Percentiles rank a stretch among this genome's conserved stretches.
Conservation (phyloP, 164 flowering plant genomes). For the Chloranthus sessilifolius region DNA sequence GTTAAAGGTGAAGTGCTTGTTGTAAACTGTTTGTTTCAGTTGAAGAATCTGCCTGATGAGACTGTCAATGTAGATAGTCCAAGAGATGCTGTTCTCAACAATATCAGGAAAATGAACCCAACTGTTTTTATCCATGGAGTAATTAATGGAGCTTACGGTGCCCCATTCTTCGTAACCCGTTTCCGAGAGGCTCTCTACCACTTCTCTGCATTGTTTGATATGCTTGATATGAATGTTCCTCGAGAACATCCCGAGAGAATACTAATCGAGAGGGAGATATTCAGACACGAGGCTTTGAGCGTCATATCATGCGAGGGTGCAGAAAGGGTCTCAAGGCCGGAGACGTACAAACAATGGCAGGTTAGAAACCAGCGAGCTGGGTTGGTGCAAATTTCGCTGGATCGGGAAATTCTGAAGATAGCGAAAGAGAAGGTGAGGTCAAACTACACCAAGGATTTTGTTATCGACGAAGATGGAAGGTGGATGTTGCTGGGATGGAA, state of each 20-base stretch:
- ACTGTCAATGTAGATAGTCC: slow-evolving; percentile 49
- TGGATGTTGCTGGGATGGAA: slow-evolving; percentile 85
- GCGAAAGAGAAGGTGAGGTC: slow-evolving; percentile 30
- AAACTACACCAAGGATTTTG: slow-evolving; percentile 56
- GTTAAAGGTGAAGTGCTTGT: slow-evolving; percentile 52
- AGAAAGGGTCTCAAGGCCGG: slow-evolving; percentile 76
- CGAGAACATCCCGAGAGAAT: slow-evolving; percentile 53
- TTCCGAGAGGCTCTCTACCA: slow-evolving; percentile 73
- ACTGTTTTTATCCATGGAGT: slow-evolving; percentile 50
- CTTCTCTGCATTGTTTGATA: slow-evolving; percentile 64
- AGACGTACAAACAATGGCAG: slow-evolving; percentile 78
- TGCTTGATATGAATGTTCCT: slow-evolving; percentile 60
- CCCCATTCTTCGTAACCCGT: slow-evolving; percentile 72
- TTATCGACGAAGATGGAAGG: slow-evolving; percentile 51
- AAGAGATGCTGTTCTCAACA: slow-evolving; percentile 39
- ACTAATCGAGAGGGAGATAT: slow-evolving; percentile 53
- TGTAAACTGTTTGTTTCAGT: slow-evolving; percentile 54
- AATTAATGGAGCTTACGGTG: slow-evolving; percentile 57
- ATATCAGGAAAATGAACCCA: slow-evolving; percentile 52
- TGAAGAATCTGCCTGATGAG: slow-evolving; percentile 56
- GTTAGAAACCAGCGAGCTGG: slow-evolving; percentile 53
- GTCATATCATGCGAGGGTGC: slow-evolving; percentile 73
- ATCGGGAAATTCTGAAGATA: slow-evolving; percentile 27
- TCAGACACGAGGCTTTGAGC: slow-evolving; percentile 57
- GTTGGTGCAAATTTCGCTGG: slow-evolving; percentile 47